Conservation (phyloP, 352 stramenopile species). For the Peronospora belbahrii region DNA sequence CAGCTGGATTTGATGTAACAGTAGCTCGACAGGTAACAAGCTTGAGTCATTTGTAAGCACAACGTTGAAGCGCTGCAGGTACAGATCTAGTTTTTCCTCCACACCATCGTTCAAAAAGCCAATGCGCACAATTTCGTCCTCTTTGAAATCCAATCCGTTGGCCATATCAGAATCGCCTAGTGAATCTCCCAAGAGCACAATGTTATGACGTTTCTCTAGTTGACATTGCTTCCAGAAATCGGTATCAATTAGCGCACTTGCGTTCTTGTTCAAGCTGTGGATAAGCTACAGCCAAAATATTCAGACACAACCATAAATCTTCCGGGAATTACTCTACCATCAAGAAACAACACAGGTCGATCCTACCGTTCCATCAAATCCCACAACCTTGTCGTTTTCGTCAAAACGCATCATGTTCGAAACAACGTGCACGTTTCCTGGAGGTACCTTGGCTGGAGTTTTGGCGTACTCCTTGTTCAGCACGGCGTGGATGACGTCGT, state of each 20-base stretch:
- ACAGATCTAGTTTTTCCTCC: conserved; percentile 50
- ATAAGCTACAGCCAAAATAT: conserved; percentile 39
- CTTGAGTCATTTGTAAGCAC: conserved; percentile 72
- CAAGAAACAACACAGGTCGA: background rate
- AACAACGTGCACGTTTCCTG: conserved; percentile 65
- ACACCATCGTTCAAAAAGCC: conserved; percentile 60
- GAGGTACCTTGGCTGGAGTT: conserved; percentile 17
- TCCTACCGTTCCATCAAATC: conserved; percentile 46
- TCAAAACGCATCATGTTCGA: conserved; percentile 82
- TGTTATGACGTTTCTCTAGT: conserved; percentile 59
- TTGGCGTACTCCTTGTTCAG: conserved; percentile 56
- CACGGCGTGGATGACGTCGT: conserved; percentile 77
- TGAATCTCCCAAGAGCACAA: conserved; percentile 70
- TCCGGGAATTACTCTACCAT: background rate
- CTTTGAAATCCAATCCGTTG: conserved; percentile 42
- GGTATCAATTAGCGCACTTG: conserved; percentile 51
- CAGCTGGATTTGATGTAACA: conserved; percentile 48
- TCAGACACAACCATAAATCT: conserved; percentile 1
- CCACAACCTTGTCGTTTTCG: conserved; percentile 28
- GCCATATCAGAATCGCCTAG: conserved; percentile 63
- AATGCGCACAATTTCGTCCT: conserved; percentile 61
- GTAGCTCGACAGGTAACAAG: conserved; percentile 45
- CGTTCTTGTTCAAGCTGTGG: conserved; percentile 77
- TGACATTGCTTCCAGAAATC: conserved; percentile 68
- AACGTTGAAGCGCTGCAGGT: conserved; percentile 60